phyloP scores from a whole-genome alignment of 805 yeast species.

The Monosporozyma servazzii region DNA sequence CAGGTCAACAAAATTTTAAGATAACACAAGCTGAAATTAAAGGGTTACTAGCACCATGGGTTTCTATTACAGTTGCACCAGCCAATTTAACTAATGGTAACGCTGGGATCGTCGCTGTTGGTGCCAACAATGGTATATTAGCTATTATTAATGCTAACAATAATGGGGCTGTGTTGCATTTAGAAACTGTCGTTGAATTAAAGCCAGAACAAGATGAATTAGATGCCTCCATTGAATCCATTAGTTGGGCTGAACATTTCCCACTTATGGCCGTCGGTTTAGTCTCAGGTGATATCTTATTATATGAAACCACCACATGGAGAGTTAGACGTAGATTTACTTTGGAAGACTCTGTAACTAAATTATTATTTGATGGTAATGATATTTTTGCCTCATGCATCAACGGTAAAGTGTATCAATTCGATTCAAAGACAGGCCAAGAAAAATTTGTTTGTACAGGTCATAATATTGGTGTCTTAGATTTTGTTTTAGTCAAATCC shows the following conservation, averaged over 20 bases:
- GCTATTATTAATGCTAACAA: conserved; percentile 66
- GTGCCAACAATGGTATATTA: conserved; percentile 81
- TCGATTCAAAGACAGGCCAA: conserved; percentile 83
- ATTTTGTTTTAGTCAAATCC: conserved; percentile 58
- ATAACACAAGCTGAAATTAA: conserved; percentile 57
- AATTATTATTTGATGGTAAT: conserved; percentile 51
- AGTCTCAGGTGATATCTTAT: conserved; percentile 77
- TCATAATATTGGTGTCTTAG: conserved; percentile 89
- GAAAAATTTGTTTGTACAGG: conserved; percentile 76
- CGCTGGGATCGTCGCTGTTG: conserved; percentile 57
- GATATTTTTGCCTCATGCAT: conserved; percentile 64
- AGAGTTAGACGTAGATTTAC: conserved; percentile 63
- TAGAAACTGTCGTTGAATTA: conserved; percentile 55
- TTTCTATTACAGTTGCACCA: conserved; percentile 43
- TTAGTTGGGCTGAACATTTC: conserved; percentile 63
- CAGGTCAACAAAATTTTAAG: conserved; percentile 60
- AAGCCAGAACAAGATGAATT: conserved; percentile 46
- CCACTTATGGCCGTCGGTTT: conserved; percentile 76
- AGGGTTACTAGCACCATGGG: conserved; percentile 84
- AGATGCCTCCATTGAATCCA: conserved; percentile 68
- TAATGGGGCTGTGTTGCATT: conserved; percentile 55
- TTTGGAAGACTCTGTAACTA: conserved; percentile 78
- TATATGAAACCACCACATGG: conserved; percentile 84
- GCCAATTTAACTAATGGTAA: conserved; percentile 36
- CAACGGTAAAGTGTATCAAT: conserved; percentile 78